phyloP scores from a whole-genome alignment of 2,329 filamentous ascomycete species.

The Colletotrichum orbiculare region DNA sequence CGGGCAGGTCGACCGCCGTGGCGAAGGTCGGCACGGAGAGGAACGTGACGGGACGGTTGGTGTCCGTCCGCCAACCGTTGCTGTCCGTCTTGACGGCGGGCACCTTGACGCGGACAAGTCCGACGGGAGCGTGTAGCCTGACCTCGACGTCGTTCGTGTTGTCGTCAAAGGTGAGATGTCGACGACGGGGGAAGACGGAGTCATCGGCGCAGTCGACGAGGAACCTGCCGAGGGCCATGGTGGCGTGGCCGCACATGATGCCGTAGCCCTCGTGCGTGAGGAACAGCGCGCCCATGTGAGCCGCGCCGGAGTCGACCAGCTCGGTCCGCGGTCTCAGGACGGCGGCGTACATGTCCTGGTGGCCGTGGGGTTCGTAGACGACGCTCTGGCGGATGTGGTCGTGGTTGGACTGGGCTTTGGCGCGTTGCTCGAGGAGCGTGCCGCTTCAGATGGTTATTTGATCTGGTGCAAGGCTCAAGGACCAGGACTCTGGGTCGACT shows the following conservation, averaged over 20 bases:
- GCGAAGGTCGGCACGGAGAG: slow-evolving; percentile 55
- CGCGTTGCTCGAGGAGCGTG: slow-evolving; percentile 53
- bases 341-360: slow-evolving; percentile 36
- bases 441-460: slow-evolving; percentile 38
- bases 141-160: slow-evolving; percentile 42
- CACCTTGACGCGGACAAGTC: slow-evolving; percentile 53
- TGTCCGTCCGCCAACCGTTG: slow-evolving; percentile 47
- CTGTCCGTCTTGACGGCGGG: slow-evolving; percentile 43
- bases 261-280: slow-evolving; percentile 34
- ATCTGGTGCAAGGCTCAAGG: not conserved
- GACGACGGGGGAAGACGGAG: slow-evolving; percentile 50
- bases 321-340: slow-evolving; percentile 27
- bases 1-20: slow-evolving; percentile 43
- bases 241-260: slow-evolving; percentile 41
- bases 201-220: slow-evolving; percentile 53
- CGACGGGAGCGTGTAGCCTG: slow-evolving; percentile 57
- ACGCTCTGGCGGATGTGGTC: slow-evolving; percentile 30
- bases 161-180: slow-evolving; percentile 44
- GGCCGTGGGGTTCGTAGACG: slow-evolving; percentile 34
- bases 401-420: slow-evolving; percentile 19
- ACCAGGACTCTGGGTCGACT: not conserved
- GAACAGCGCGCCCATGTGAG: slow-evolving; percentile 36
- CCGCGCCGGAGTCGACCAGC: slow-evolving; percentile 15
- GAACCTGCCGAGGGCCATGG: slow-evolving; percentile 59
- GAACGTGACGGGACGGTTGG: slow-evolving; percentile 51